A percentile compares a stretch with the other conserved stretches of the same genome.
Conservation (phyloP, 768 basidiomycete species). For the Suillus fuscotomentosus region DNA sequence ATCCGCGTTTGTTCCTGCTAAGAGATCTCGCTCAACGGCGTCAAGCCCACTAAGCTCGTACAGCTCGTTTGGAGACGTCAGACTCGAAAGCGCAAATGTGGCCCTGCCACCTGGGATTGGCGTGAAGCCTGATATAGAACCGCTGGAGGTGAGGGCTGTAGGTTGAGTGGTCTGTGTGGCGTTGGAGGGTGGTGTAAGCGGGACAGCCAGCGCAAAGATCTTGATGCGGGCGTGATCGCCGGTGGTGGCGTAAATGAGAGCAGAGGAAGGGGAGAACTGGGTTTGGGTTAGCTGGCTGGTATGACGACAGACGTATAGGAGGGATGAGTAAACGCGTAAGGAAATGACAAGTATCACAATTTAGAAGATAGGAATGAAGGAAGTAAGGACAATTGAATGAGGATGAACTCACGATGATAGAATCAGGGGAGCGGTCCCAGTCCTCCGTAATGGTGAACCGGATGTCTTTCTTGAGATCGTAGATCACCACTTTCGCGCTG, state of each 20-base stretch:
- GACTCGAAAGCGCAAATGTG: constrained; percentile 70
- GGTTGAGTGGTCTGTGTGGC: constrained; percentile 53
- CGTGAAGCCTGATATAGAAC: constrained; percentile 61
- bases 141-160: constrained; percentile 53
- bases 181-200: constrained; percentile 55
- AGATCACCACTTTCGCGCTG: constrained; percentile 77
- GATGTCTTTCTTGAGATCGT: constrained; percentile 66
- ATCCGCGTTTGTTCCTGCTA: constrained; percentile 23
- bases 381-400: neutral
- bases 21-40: constrained; percentile 41
- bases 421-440: constrained; percentile 84
- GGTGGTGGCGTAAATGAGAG: constrained; percentile 68
- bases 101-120: constrained; percentile 59
- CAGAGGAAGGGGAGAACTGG: constrained; percentile 74
- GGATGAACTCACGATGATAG: neutral
- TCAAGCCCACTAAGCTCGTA: constrained; percentile 58
- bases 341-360: neutral
- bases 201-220: constrained; percentile 66
- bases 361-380: neutral
- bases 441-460: constrained; percentile 72
- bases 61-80: constrained; percentile 79
- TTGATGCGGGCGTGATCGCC: constrained; percentile 80
- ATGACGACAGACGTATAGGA: neutral
- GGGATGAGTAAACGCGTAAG: neutral
- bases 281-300: neutral